Percentiles rank a stretch among this genome's conserved stretches.
Conservation (phyloP, 2,329 filamentous ascomycete genomes). For the Fusarium vanettenii region DNA sequence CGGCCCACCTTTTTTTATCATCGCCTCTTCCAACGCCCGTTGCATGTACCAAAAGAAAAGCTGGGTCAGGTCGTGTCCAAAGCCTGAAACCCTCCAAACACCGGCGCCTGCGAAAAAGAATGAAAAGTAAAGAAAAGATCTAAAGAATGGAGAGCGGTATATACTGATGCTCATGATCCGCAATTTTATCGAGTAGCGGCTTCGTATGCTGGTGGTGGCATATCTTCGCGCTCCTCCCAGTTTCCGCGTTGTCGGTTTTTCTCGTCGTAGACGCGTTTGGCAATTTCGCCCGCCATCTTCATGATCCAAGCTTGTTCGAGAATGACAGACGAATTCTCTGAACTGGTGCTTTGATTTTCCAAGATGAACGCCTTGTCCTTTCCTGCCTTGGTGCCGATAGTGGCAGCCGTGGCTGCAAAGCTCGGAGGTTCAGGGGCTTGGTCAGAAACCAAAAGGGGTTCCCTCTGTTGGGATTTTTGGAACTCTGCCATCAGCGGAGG, state of each 20-base stretch:
- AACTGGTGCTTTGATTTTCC: constrained; percentile 49
- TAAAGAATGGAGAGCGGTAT: constrained; percentile 36
- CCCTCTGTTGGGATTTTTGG: constrained; percentile 39
- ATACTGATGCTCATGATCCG: constrained; percentile 18
- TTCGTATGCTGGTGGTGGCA: constrained; percentile 73
- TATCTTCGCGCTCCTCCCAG: constrained; percentile 65
- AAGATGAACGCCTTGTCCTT: constrained; percentile 46
- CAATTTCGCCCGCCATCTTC: constrained; percentile 95
- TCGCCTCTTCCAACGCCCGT: constrained; percentile 37
- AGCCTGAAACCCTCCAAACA: constrained; percentile 31
- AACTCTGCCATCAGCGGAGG: constrained; percentile 43
- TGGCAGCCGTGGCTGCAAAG: constrained; percentile 33
- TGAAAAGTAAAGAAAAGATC: constrained; percentile 21
- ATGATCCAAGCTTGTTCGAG: constrained; percentile 87
- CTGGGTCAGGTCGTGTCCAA: constrained; percentile 18
- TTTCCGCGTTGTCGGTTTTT: constrained; percentile 64
- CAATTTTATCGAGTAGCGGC: constrained; percentile 55
- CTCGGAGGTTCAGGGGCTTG: constrained; percentile 25
- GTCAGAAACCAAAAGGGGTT: constrained; percentile 35
- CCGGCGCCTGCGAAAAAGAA: constrained; percentile 37
- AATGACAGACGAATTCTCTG: constrained; percentile 69
- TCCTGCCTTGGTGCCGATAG: constrained; percentile 31
- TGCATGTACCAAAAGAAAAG: constrained; percentile 32
- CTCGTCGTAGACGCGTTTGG: constrained; percentile 87
- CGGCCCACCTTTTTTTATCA: constrained; percentile 39